Percentiles rank a stretch among this genome's conserved stretches.
phyloP scores from a whole-genome alignment of 2,329 filamentous ascomycete genomes.

The Zelopaecilomyces penicillatus region DNA sequence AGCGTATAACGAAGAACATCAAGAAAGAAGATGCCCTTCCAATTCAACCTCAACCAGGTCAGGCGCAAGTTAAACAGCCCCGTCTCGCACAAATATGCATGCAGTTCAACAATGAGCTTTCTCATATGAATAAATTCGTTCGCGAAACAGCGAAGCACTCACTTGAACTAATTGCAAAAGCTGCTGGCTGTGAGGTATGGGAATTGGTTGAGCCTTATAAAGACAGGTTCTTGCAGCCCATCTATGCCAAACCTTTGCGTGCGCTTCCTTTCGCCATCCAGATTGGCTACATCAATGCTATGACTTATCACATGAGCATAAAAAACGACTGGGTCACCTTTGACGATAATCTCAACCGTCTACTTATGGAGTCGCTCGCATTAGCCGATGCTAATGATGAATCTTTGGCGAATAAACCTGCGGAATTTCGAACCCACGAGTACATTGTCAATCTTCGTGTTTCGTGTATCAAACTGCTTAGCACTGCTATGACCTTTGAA shows the following conservation, averaged over 20 bases:
- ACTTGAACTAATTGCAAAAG: constrained; percentile 71
- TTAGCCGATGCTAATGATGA: constrained; percentile 93
- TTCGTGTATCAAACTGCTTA: constrained; percentile 86
- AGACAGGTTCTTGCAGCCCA: constrained; percentile 78
- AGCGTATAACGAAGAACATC: constrained; percentile 67
- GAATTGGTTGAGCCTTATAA: constrained; percentile 86
- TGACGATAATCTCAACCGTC: constrained; percentile 80
- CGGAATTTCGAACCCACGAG: constrained; percentile 91
- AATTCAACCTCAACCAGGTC: constrained; percentile 30
- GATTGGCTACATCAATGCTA: constrained; percentile 96
- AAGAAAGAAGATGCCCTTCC: constrained; percentile 62
- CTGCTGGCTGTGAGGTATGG: constrained; percentile 69
- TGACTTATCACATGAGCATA: constrained; percentile 87
- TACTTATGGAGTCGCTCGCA: constrained; percentile 89
- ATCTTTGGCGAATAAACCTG: constrained; percentile 81
- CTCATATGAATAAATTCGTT: constrained; percentile 93
- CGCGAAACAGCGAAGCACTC: constrained; percentile 77
- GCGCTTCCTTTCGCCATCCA: constrained; percentile 90
- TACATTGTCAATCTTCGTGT: constrained; percentile 87
- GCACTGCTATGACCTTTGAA: constrained; percentile 85
- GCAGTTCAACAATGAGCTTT: constrained; percentile 78
- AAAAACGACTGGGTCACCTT: constrained; percentile 85
- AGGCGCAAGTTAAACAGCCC: constrained; percentile 40
- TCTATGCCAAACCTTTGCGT: constrained; percentile 89
- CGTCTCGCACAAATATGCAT: constrained; percentile 71